These are phyloP conservation scores for Penstemon barbatus DNA, from an alignment of 257 asterid genomes.

Conservation along the genomic window DNA sequence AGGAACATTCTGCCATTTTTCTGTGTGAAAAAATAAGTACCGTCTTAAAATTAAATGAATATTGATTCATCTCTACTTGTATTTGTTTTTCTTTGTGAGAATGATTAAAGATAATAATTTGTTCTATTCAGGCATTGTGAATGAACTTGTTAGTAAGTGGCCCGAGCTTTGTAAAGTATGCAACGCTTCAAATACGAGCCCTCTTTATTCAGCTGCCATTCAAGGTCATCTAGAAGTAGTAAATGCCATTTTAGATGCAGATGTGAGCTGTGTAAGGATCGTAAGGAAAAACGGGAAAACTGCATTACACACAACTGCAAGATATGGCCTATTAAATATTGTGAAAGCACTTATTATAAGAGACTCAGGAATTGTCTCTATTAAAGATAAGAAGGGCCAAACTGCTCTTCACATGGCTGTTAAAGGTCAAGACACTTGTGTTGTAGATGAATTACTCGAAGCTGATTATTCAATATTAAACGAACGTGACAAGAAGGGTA, in stretches of 20 bases:
- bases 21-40: too few relatives aligned
- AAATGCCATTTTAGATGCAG: slow-evolving; percentile 84
- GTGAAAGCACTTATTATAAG: slow-evolving; percentile 70
- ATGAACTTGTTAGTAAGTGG: slow-evolving; percentile 65
- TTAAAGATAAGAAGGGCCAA: slow-evolving; percentile 95
- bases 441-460: slow-evolving; percentile 78
- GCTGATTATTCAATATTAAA: slow-evolving; percentile 72
- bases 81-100: slow-evolving; percentile 1
- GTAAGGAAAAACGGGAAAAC: slow-evolving; percentile 95
- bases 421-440: slow-evolving; percentile 77
- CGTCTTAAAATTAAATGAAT: not conserved
- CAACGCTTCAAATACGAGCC: slow-evolving; percentile 89
- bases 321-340: slow-evolving; percentile 70
- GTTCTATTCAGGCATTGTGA: slow-evolving; percentile 58
- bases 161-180: slow-evolving; percentile 93
- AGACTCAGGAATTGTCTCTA: slow-evolving; percentile 72
- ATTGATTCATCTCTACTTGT: not conserved
- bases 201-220: slow-evolving; percentile 85
- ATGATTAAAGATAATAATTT: slow-evolving; percentile 1
- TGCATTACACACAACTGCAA: slow-evolving; percentile 83
- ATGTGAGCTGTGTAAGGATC: slow-evolving; percentile 55
- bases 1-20: too few relatives aligned
- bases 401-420: slow-evolving; percentile 99
- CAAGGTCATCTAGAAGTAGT: slow-evolving; percentile 76
- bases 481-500: slow-evolving; percentile 92